phyloP scores from a whole-genome alignment of 805 yeast genomes.

The Starmerella stigmatis region DNA sequence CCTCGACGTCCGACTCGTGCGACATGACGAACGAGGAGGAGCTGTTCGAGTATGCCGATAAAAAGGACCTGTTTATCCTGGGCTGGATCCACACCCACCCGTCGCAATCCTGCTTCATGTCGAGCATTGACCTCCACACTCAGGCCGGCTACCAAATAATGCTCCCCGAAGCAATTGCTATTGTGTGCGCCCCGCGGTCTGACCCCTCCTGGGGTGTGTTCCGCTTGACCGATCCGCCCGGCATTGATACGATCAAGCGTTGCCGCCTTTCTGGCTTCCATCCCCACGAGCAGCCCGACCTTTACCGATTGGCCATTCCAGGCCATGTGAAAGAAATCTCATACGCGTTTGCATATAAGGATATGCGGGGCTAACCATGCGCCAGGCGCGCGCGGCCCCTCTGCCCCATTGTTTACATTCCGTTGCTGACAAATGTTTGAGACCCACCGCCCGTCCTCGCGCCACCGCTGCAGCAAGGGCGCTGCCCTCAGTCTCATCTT shows the following conservation, averaged over 20 bases:
- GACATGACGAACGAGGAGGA: conserved; percentile 50
- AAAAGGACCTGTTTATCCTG: conserved; percentile 46
- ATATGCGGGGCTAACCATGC: conserved; percentile 34
- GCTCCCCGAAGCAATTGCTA: conserved; percentile 60
- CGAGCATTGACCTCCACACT: conserved; percentile 58
- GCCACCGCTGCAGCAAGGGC: background rate
- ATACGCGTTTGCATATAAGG: conserved; percentile 31
- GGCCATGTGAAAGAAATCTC: conserved; percentile 21
- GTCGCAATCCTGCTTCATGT: conserved; percentile 58
- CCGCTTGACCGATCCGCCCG: conserved; percentile 56
- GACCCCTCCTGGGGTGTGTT: conserved; percentile 45
- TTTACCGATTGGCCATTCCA: conserved; percentile 34
- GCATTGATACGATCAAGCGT: conserved; percentile 43
- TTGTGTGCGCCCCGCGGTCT: conserved; percentile 50
- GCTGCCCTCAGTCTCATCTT: background rate
- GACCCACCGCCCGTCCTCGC: background rate
- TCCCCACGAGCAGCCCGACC: conserved; percentile 44
- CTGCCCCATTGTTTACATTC: background rate
- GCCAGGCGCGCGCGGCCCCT: background rate
- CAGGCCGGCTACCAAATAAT: conserved; percentile 58
- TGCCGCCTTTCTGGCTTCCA: conserved; percentile 48
- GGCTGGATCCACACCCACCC: conserved; percentile 76
- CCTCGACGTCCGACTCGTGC: conserved; percentile 53
- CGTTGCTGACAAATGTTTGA: background rate
- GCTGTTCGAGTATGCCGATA: conserved; percentile 46